Conservation (phyloP, 2,329 filamentous ascomycete genomes). For the Diaporthe vaccinii region DNA sequence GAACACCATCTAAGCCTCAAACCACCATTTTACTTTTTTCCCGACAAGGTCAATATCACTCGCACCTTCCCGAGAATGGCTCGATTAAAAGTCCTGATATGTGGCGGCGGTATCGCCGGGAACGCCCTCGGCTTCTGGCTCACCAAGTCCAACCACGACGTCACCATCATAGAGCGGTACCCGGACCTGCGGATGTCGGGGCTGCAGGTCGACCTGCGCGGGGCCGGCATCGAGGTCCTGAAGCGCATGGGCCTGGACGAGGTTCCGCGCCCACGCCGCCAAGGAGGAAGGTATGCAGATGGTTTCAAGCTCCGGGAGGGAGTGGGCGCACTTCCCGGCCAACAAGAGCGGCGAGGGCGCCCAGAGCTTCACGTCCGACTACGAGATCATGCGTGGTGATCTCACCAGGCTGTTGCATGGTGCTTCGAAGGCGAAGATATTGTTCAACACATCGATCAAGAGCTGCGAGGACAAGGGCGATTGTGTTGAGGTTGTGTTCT, state of each 20-base stretch:
- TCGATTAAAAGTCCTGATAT: constrained; percentile 61
- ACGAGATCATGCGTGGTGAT: constrained; percentile 71
- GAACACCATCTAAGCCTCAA: background rate
- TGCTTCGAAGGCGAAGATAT: constrained; percentile 47
- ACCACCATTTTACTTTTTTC: too few species aligned
- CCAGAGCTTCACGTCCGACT: constrained; percentile 66
- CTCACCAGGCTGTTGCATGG: constrained; percentile 64
- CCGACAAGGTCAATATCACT: background rate
- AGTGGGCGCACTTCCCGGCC: constrained; percentile 54
- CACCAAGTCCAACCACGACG: constrained; percentile 51
- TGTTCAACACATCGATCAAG: constrained; percentile 47
- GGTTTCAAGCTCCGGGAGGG: constrained; percentile 56
- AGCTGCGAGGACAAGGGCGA: constrained; percentile 47
- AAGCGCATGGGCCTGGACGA: constrained; percentile 56
- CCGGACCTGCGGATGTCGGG: constrained; percentile 54
- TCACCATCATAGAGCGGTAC: constrained; percentile 60
- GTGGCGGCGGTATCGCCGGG: constrained; percentile 61
- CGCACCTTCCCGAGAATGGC: constrained; percentile 41
- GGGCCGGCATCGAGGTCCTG: constrained; percentile 55
- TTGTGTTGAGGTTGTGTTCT: constrained; percentile 52
- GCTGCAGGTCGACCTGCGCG: constrained; percentile 62
- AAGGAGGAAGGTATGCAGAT: constrained; percentile 62
- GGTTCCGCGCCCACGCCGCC: constrained; percentile 54
- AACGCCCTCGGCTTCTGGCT: constrained; percentile 59
- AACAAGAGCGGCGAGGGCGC: constrained; percentile 56